phyloP scores from a whole-genome alignment of 2,329 filamentous ascomycete species.

The Blumeria graminis region DNA sequence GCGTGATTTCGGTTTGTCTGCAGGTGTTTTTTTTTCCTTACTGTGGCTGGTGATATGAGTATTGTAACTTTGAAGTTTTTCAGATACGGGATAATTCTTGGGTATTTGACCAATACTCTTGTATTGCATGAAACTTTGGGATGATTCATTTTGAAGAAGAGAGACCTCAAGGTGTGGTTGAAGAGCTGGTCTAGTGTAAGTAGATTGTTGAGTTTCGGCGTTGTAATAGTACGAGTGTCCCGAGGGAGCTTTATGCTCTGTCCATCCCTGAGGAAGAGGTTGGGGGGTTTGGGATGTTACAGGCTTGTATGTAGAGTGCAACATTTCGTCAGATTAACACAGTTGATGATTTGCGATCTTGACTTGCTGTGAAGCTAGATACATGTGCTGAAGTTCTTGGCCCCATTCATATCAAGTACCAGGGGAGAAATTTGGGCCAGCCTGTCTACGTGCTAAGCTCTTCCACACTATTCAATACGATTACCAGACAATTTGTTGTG shows the following conservation, averaged over 20 bases:
- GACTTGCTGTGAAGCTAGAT: neutral
- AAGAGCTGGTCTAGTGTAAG: slow-evolving; percentile 46
- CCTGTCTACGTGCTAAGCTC: no score
- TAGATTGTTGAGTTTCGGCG: slow-evolving; percentile 57
- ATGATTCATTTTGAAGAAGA: slow-evolving; percentile 12
- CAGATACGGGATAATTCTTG: slow-evolving; percentile 9
- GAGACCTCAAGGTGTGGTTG: slow-evolving; percentile 5
- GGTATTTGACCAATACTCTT: slow-evolving; percentile 17
- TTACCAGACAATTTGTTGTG: no score
- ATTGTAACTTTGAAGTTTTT: neutral
- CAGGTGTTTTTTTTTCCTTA: slow-evolving; percentile 23
- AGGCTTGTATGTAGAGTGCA: slow-evolving; percentile 54
- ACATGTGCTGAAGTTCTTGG: no score
- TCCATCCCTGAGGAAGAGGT: slow-evolving; percentile 60
- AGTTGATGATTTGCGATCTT: neutral
- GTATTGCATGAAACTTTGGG: slow-evolving; percentile 19
- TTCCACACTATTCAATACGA: no score
- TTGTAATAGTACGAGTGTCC: slow-evolving; percentile 78
- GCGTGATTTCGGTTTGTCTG: slow-evolving; percentile 62
- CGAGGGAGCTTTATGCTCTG: slow-evolving; percentile 74
- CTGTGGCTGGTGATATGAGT: slow-evolving; percentile 15
- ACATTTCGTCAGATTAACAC: slow-evolving; percentile 22
- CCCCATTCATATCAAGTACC: neutral
- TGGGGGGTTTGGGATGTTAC: slow-evolving; percentile 17
- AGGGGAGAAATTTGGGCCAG: neutral